A percentile compares a stretch with the other conserved stretches of the same genome.
phyloP scores from a whole-genome alignment of 2,329 filamentous ascomycete genomes.

The Decorospora gaudefroyi region DNA sequence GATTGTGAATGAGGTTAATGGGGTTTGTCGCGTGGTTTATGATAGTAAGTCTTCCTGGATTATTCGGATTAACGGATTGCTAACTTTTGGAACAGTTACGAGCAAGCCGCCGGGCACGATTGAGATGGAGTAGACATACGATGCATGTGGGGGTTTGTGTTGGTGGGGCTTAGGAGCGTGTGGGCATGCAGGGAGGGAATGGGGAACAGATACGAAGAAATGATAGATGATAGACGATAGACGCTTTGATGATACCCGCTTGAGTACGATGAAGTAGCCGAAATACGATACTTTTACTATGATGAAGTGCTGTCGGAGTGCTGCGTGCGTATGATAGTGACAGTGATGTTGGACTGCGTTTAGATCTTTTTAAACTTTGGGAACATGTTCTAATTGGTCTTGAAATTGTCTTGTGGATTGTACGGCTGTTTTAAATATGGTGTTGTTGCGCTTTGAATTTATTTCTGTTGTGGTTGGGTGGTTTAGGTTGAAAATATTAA shows the following conservation, averaged over 20 bases:
- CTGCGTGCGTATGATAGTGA: background rate
- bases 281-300: constrained; percentile 12
- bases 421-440: background rate
- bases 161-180: background rate
- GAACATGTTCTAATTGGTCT: too few species aligned
- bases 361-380: too few species aligned
- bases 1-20: constrained; percentile 77
- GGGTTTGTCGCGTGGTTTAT: constrained; percentile 72
- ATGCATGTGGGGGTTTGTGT: background rate
- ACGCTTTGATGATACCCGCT: constrained; percentile 35
- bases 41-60: constrained; percentile 57
- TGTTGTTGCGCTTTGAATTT: constrained; percentile 1
- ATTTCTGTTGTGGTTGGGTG: background rate
- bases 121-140: constrained; percentile 68
- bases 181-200: background rate
- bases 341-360: too few species aligned
- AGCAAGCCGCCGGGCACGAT: constrained; percentile 73
- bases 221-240: constrained; percentile 31
- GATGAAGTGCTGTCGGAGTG: constrained; percentile 31
- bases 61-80: constrained; percentile 4
- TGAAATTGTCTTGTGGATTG: background rate
- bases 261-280: constrained; percentile 14
- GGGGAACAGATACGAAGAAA: constrained; percentile 9
- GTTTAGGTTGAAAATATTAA: background rate
- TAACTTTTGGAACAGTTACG: constrained; percentile 53